phyloP scores from a whole-genome alignment of 2,329 filamentous ascomycete genomes.

The Ceratocystiopsis minuta region DNA sequence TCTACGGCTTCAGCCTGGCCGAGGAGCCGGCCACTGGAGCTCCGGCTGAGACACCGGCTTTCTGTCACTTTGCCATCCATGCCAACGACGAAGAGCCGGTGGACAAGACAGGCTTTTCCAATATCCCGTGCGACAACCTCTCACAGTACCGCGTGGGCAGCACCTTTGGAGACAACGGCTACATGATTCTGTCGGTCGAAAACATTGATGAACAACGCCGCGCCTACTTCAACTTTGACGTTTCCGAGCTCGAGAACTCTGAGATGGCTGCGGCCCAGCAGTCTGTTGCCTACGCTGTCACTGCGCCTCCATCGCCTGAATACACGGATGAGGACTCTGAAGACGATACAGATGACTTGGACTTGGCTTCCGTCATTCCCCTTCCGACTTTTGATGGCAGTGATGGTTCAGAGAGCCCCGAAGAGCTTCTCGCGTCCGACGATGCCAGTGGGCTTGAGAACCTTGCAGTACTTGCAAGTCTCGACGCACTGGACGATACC shows the following conservation, averaged over 20 bases:
- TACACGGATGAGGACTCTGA: too few species aligned
- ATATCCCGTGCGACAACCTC: slow-evolving; percentile 6
- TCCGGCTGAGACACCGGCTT: neutral
- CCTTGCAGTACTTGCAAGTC: too few species aligned
- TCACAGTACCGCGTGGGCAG: slow-evolving; percentile 8
- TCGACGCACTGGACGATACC: too few species aligned
- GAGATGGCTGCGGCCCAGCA: neutral
- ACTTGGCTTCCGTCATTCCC: too few species aligned
- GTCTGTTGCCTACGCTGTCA: slow-evolving; percentile 3
- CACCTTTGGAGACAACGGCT: slow-evolving; percentile 9
- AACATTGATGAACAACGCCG: slow-evolving; percentile 5
- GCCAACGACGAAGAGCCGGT: neutral
- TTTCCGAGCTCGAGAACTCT: slow-evolving; percentile 6
- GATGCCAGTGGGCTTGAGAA: too few species aligned
- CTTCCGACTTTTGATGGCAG: too few species aligned
- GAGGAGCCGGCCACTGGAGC: neutral
- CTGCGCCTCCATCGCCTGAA: neutral
- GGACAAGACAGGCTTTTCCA: slow-evolving; percentile 2
- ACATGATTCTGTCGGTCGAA: slow-evolving; percentile 10
- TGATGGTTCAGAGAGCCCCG: too few species aligned
- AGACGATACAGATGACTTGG: too few species aligned
- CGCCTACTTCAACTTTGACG: slow-evolving; percentile 11
- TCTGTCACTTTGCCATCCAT: slow-evolving; percentile 6
- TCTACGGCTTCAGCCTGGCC: slow-evolving; percentile 8
- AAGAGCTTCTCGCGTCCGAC: too few species aligned